Conservation (phyloP, 192 early-diverging fungal genomes). For the Thamnidium elegans region DNA sequence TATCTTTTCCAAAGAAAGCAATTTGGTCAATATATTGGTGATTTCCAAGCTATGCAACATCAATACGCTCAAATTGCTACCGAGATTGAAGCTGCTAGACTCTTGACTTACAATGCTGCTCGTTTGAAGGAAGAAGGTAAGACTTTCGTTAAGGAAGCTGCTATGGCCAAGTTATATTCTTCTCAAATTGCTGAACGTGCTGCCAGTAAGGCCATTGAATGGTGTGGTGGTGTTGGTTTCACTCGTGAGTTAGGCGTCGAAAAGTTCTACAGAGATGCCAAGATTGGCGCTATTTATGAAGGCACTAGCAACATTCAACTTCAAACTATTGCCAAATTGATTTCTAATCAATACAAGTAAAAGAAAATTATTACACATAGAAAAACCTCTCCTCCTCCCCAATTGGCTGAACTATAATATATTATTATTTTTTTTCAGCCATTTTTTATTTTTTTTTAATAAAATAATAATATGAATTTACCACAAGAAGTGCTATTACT, state of each 20-base stretch:
- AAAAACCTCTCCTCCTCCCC: no score
- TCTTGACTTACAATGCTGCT: slow-evolving; percentile 97
- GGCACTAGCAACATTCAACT: slow-evolving; percentile 96
- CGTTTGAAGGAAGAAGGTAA: slow-evolving; percentile 91
- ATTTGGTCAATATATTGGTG: slow-evolving; percentile 79
- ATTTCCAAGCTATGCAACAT: slow-evolving; percentile 75
- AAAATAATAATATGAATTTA: no score
- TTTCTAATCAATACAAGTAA: slow-evolving; percentile 39
- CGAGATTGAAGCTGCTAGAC: slow-evolving; percentile 95
- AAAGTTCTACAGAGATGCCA: slow-evolving; percentile 95
- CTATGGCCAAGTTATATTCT: slow-evolving; percentile 97
- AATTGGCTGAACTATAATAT: no score
- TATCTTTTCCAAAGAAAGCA: slow-evolving; percentile 96
- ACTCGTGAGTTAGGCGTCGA: slow-evolving; percentile 72
- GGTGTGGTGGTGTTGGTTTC: slow-evolving; percentile 98
- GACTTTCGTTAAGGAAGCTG: slow-evolving; percentile 92
- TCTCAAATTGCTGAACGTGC: slow-evolving; percentile 90
- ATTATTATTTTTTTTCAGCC: no score
- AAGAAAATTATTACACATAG: no score
- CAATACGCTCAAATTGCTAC: slow-evolving; percentile 76
- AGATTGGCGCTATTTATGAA: slow-evolving; percentile 97
- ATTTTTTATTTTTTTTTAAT: no score
- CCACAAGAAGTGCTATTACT: no score
- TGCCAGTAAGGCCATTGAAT: slow-evolving; percentile 89
- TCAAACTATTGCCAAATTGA: slow-evolving; percentile 78